Percentiles rank a stretch among this genome's conserved stretches.
Evolutionary conservation across 257 asterid genomes (phyloP).

Genomic region (Nicotiana obtusifolia): DNA sequence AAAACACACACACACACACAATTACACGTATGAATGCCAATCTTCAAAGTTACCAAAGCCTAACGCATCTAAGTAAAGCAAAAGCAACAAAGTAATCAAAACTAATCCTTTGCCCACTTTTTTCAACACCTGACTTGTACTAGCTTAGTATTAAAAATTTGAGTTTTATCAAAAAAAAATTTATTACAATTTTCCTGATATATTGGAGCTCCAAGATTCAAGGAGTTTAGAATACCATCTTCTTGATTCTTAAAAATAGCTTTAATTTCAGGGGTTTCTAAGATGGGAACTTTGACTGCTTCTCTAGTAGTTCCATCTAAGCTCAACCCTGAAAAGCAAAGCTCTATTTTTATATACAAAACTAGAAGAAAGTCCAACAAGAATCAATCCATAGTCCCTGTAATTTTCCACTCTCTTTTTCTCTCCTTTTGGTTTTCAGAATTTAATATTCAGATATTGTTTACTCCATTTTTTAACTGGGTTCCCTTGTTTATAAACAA

Average conservation of each 20-base stretch:
- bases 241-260: not conserved
- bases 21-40: not conserved
- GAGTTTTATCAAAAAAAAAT: too few species aligned
- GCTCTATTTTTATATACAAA: conserved; percentile 27
- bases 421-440: not conserved
- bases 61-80: not conserved
- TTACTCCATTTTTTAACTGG: not conserved
- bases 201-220: conserved; percentile 8
- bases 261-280: not conserved
- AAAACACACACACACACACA: too few species aligned
- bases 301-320: conserved; percentile 40
- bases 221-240: not conserved
- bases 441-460: not conserved
- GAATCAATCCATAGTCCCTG: conserved; percentile 45
- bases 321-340: conserved; percentile 30
- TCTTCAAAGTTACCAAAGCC: not conserved
- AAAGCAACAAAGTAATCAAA: not conserved
- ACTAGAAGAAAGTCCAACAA: conserved; percentile 37
- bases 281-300: conserved; percentile 52
- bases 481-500: not conserved
- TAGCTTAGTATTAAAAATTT: too few species aligned
- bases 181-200: not conserved
- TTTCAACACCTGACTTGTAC: not conserved
- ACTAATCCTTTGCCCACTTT: not conserved
- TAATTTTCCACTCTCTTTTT: conserved; percentile 15